Evolutionary conservation across 73 alveolate species (phyloP), one percentile per base, ranked within the genome.

Genomic region (Urostyla sp.): DNA sequence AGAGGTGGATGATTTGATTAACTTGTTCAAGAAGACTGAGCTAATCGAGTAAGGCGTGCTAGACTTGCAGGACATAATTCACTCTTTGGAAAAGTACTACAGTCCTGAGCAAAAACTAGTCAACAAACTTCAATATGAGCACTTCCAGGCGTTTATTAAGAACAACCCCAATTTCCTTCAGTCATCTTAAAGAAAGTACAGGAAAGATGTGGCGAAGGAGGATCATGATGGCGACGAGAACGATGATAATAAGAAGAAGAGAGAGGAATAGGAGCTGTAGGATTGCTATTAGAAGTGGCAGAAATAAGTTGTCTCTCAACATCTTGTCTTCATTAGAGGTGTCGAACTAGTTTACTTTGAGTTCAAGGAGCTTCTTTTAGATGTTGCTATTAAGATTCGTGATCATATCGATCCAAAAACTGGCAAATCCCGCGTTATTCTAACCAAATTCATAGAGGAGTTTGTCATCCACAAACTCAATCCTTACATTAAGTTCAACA

Each of bases 391-490:
- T 15, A 38, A 30, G 18, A 15, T 57, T 37, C 31, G 61, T 30
- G 88, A 59, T 32, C 23, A 16, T 38, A 36, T 77, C 13, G 75
- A 59, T 37, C 77, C 84, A 5, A 49, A 48, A 50, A 76, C 66
- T n/a, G 89, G 76, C 63, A 58, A 61, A 51, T 10, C 38, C 31
- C 37, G 44, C 46, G 58, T 72, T 43, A 45, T 45, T 72, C 28
- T 86, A 75, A 66, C 76, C 26, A 76, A 77, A 56, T 86, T 86
- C 84, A 35, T 86, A 30, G 88, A 86, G 18, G 90, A 86, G 45
- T 4, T 34, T 32, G 18, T 86, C 66, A 20, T 81, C 20, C 27
- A 53, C 56, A 49, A 35, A 13, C 45, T 69, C 24, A 43, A 20
- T 27, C 72, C 84, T 0, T 43, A 34, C 81, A 51, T 76, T 21